Evolutionary conservation across 108 stramenopile species (phyloP).

Genomic region (Aurantiochytrium sp.): DNA sequence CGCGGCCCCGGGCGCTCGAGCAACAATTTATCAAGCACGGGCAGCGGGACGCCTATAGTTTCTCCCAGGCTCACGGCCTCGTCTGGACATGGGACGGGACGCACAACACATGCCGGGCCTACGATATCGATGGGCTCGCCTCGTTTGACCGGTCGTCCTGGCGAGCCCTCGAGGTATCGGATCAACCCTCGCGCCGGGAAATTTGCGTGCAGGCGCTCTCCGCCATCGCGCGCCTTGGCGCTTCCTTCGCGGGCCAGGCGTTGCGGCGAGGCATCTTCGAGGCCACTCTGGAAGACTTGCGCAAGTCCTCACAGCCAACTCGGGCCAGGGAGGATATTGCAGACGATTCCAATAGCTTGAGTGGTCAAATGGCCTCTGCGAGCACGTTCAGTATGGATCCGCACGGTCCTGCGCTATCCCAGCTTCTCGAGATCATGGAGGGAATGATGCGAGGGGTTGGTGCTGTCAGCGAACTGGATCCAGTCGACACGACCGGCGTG

Average conservation of each 20-base stretch:
- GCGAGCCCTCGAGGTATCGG: background rate
- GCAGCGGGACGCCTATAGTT: background rate
- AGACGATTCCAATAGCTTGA: background rate
- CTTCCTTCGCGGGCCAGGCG: background rate
- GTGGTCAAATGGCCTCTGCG: background rate
- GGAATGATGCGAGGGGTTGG: too few relatives aligned
- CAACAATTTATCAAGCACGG: background rate
- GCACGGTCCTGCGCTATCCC: too few relatives aligned
- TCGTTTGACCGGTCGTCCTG: background rate
- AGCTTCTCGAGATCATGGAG: too few relatives aligned
- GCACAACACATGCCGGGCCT: background rate
- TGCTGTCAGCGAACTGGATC: too few relatives aligned
- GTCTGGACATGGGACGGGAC: background rate
- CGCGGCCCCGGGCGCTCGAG: background rate
- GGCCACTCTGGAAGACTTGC: background rate
- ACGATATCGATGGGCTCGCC: background rate
- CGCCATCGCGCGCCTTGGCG: background rate
- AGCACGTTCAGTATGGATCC: too few relatives aligned
- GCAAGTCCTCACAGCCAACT: background rate
- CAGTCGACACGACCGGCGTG: too few relatives aligned
- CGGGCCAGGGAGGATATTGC: background rate
- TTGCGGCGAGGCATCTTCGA: background rate
- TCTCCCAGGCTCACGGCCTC: background rate
- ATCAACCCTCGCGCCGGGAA: background rate
- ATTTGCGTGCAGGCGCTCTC: background rate